Conservation (phyloP, 2,329 filamentous ascomycete genomes). For the Cladosporium austrohemisphaericum region DNA sequence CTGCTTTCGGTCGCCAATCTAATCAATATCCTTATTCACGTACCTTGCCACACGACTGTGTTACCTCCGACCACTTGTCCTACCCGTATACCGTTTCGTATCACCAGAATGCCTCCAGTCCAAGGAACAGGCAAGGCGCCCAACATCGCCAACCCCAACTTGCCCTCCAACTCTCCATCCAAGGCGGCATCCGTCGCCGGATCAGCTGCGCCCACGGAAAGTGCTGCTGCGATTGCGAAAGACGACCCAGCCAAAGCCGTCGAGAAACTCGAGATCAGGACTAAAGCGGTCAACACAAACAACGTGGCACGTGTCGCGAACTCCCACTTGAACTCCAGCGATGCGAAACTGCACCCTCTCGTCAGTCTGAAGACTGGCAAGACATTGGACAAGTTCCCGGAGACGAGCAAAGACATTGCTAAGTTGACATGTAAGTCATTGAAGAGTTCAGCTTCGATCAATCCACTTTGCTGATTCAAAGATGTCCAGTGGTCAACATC, state of each 20-base stretch:
- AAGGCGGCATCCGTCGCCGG: constrained; percentile 18
- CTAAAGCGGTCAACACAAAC: constrained; percentile 31
- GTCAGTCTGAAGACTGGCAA: constrained; percentile 30
- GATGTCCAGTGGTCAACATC: constrained; percentile 23
- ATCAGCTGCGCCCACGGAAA: constrained; percentile 14
- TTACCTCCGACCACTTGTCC: neutral
- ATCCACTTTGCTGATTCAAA: neutral
- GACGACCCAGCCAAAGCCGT: constrained; percentile 26
- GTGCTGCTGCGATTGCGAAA: constrained; percentile 18
- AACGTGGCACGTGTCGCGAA: constrained; percentile 33
- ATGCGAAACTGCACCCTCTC: constrained; percentile 30
- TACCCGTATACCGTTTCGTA: neutral
- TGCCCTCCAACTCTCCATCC: constrained; percentile 14
- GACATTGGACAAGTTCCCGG: constrained; percentile 31
- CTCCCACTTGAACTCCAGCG: constrained; percentile 27
- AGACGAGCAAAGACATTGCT: constrained; percentile 28
- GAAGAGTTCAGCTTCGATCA: too few relatives aligned
- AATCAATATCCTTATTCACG: too few relatives aligned
- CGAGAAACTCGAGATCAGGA: constrained; percentile 29
- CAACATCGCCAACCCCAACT: constrained; percentile 16
- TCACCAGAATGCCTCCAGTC: constrained; percentile 7
- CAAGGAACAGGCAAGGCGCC: constrained; percentile 12
- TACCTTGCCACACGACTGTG: too few relatives aligned
- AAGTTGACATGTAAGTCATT: constrained; percentile 28
- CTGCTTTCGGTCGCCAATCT: neutral